These are phyloP conservation scores for Umbelopsis sp. DNA, from an alignment of 192 early-diverging fungal species.

Conservation along the genomic window DNA sequence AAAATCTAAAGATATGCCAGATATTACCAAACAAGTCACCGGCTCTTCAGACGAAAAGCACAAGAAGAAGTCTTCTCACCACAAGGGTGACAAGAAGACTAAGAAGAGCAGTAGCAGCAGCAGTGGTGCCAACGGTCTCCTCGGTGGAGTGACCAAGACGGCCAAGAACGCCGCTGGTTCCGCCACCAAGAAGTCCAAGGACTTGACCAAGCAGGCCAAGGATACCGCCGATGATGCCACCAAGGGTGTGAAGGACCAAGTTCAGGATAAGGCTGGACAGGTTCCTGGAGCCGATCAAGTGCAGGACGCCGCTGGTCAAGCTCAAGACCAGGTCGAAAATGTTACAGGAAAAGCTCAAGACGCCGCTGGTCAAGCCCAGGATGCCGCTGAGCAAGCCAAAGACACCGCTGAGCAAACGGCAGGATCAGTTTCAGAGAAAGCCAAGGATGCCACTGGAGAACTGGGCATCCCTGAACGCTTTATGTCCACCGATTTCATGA, in stretches of 20 bases:
- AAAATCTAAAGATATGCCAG: not conserved
- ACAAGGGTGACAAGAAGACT: not conserved
- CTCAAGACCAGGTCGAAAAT: not conserved
- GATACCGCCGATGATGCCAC: not conserved
- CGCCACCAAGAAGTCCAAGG: not conserved
- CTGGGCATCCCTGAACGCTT: not conserved
- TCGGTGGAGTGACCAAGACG: not conserved
- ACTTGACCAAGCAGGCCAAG: not conserved
- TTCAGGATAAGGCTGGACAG: not conserved
- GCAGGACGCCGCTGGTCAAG: not conserved
- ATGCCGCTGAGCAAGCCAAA: not conserved
- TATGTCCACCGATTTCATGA: constrained; percentile 4
- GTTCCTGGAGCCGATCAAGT: not conserved
- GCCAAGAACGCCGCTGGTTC: not conserved
- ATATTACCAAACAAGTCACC: not conserved
- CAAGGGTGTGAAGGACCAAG: not conserved
- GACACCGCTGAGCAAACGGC: not conserved
- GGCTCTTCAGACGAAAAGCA: not conserved
- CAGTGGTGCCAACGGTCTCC: not conserved
- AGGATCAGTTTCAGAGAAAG: not conserved
- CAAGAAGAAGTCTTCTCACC: not conserved
- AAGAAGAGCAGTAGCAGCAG: not conserved
- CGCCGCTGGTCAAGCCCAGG: not conserved
- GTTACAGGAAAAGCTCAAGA: not conserved
- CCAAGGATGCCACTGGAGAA: not conserved